phyloP scores from a whole-genome alignment of 2,329 filamentous ascomycete genomes.

The Fusarium floridanum region DNA sequence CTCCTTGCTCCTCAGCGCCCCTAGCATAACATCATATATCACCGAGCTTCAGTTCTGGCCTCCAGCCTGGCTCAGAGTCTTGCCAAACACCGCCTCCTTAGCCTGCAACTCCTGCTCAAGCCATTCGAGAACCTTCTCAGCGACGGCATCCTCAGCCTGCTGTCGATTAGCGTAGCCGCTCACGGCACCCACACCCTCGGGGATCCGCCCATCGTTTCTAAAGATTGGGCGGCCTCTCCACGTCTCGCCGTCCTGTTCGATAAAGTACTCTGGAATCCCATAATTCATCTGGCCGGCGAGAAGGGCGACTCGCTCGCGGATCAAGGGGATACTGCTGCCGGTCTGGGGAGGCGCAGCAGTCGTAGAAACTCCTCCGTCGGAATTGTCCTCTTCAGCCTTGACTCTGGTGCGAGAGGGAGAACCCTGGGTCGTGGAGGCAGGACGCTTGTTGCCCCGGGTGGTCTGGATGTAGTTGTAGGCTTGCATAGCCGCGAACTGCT shows the following conservation, averaged over 20 bases:
- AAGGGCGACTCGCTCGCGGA: conserved; percentile 46
- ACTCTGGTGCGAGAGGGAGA: conserved; percentile 21
- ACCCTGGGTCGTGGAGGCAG: conserved; percentile 9
- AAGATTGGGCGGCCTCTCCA: conserved; percentile 56
- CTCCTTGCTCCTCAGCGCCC: neutral
- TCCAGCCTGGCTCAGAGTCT: neutral
- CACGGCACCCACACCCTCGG: conserved; percentile 52
- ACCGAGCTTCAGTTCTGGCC: neutral
- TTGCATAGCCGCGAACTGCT: conserved; percentile 64
- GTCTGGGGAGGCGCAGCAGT: neutral
- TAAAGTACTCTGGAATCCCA: conserved; percentile 50
- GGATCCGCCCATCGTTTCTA: conserved; percentile 46
- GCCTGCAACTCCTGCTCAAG: conserved; percentile 46
- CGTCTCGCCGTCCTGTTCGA: conserved; percentile 46
- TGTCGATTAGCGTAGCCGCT: conserved; percentile 50
- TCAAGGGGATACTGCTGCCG: neutral
- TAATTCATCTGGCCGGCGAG: conserved; percentile 53
- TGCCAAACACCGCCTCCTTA: conserved; percentile 11
- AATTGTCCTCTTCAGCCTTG: conserved; percentile 31
- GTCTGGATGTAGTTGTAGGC: conserved; percentile 46
- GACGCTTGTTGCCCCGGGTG: conserved; percentile 14
- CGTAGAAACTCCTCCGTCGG: conserved; percentile 17
- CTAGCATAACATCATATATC: neutral
- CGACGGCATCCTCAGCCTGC: conserved; percentile 55
- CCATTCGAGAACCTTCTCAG: conserved; percentile 54